These are phyloP conservation scores for Ustilago curta DNA, from an alignment of 1,284 basidiomycete genomes.

Conservation along the genomic window DNA sequence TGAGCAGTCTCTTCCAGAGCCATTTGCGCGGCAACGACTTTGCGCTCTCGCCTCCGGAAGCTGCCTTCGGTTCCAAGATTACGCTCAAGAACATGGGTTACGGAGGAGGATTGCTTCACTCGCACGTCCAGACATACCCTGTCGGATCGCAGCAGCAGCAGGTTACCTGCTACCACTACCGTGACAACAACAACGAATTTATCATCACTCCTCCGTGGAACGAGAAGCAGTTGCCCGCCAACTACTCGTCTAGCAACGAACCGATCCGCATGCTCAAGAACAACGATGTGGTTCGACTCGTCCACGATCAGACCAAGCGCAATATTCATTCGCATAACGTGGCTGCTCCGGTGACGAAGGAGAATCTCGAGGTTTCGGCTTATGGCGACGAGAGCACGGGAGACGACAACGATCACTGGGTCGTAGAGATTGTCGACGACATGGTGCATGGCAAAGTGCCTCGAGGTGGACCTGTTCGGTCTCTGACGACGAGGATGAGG, in stretches of 20 bases:
- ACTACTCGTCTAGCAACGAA: conserved; percentile 39
- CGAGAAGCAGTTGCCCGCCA: conserved; percentile 65
- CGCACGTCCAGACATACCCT: conserved; percentile 93
- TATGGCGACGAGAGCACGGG: conserved; percentile 90
- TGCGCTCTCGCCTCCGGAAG: conserved; percentile 75
- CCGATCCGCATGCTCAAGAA: conserved; percentile 77
- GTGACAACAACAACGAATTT: conserved; percentile 97
- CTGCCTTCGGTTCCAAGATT: conserved; percentile 89
- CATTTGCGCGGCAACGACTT: conserved; percentile 95
- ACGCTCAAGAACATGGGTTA: conserved; percentile 98
- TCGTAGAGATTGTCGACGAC: conserved; percentile 94
- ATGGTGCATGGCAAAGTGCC: conserved; percentile 72
- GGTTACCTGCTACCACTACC: conserved; percentile 99
- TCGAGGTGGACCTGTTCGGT: conserved; percentile 79
- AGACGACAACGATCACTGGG: conserved; percentile 90
- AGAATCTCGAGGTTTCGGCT: conserved; percentile 89
- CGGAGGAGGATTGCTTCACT: conserved; percentile 95
- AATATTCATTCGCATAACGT: conserved; percentile 94
- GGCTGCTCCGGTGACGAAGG: conserved; percentile 88
- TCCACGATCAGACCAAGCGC: conserved; percentile 83
- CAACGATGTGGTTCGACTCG: conserved; percentile 83
- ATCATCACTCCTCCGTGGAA: conserved; percentile 84
- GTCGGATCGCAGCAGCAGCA: conserved; percentile 94
- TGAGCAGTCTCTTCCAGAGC: conserved; percentile 99
- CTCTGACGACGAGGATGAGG: conserved; percentile 87